Conservation (phyloP, 495 filamentous ascomycete species). For the Talaromyces proteolyticus region DNA sequence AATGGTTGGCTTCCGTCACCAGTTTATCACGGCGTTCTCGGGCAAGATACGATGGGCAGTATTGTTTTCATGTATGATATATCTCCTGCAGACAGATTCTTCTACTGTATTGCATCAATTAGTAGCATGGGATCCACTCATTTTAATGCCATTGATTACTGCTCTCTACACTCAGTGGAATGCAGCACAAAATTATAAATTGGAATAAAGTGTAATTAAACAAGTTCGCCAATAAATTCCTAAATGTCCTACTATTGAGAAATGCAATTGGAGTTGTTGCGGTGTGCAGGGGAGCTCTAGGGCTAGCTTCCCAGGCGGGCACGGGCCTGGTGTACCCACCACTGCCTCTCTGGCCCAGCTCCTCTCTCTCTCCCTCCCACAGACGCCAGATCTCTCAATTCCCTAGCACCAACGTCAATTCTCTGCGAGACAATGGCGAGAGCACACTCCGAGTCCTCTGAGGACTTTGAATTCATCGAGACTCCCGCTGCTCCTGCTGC, state of each 20-base stretch:
- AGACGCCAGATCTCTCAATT: neutral
- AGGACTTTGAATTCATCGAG: constrained; percentile 64
- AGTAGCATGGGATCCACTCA: no score
- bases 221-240: no score
- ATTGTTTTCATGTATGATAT: neutral
- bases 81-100: no score
- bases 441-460: constrained; percentile 45
- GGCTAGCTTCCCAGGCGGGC: neutral
- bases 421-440: constrained; percentile 35
- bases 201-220: no score
- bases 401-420: constrained; percentile 11
- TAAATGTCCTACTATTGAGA: no score
- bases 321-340: neutral
- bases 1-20: neutral
- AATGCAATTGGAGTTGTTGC: no score
- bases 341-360: neutral
- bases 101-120: no score
- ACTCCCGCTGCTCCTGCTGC: constrained; percentile 52
- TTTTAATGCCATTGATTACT: no score
- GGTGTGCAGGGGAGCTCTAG: neutral
- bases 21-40: neutral
- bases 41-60: neutral
- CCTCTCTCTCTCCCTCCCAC: neutral
- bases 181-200: no score
- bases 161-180: no score